Base-by-base conservation (phyloP, 768 basidiomycete species). In the Trichaptum fuscoviolaceum region DNA sequence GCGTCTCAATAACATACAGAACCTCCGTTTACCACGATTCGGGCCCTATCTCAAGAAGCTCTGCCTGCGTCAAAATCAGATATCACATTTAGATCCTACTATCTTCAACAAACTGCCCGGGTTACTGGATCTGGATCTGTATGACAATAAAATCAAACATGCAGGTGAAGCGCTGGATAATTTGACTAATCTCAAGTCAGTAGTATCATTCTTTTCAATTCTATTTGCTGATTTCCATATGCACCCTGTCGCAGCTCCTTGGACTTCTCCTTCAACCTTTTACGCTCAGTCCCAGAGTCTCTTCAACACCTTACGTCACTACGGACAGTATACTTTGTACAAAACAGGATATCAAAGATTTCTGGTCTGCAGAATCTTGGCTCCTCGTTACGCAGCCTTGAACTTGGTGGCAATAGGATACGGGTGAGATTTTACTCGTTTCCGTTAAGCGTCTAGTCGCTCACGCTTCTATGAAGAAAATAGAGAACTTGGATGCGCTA, bases 191-290 rank as follows among this genome's bases (percentile, higher is more conserved):
- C 59, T 61, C 42, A 80, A 70, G 92, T 92, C 74, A 71, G 87
- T 77, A 1, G 12, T 63, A 58, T 27, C 34, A 26, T n/a, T 30
- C 17, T 36, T 23, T 52, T 52, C 42, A 6, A 5, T 12, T 20
- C 15, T 52, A 52, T 52, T 6, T 52, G 12, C 25, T 24, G n/a
- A 34, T 58, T 34, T 63, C 27, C 17, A 20, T 57, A 35, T 64
- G 65, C 59, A 10, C 15, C 35, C 17, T 30, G 2, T 18, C 42
- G 8, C 68, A 98, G 96, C 35, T 81, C 85, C 10, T 80, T 99
- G 63, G 97, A 99, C 79, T 80, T 99, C 60, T 99, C 96, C 0
- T 99, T 97, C 84, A 99, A 99, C 79, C 83, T 96, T 27, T 77
- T 98, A 65, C 85, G 87, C 67, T 76, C 81, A 26, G 79, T 95